phyloP scores from a whole-genome alignment of 108 stramenopile genomes.

The Cyclostephanos invisitatus region DNA sequence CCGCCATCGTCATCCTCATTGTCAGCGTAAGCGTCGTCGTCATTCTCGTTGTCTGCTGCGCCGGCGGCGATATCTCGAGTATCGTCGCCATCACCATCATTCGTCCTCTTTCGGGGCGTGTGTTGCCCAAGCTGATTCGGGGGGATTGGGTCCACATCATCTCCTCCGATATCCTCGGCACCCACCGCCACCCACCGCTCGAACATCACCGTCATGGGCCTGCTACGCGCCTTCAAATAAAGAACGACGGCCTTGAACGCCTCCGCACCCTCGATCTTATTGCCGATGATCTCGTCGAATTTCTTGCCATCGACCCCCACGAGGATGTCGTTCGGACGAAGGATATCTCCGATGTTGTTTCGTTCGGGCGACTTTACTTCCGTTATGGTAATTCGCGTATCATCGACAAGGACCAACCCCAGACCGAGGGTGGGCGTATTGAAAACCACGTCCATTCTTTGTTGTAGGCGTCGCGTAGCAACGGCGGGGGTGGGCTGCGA shows the following conservation, averaged over 20 bases:
- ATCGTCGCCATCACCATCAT: neutral
- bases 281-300: conserved; percentile 1
- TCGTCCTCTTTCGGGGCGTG: conserved; percentile 6
- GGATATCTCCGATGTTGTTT: conserved; percentile 14
- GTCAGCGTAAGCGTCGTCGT: no score
- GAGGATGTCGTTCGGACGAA: conserved; percentile 29
- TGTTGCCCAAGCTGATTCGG: conserved; percentile 10
- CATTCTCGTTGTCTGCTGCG: neutral
- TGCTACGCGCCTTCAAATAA: conserved; percentile 17
- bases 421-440: conserved; percentile 24
- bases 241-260: conserved; percentile 20
- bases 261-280: conserved; percentile 6
- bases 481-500: neutral
- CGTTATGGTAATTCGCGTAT: conserved; percentile 1
- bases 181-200: conserved; percentile 15
- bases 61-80: neutral
- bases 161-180: conserved; percentile 13
- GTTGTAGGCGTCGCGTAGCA: conserved; percentile 5
- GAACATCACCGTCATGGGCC: conserved; percentile 44
- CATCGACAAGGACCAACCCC: conserved; percentile 10
- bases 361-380: neutral
- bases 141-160: conserved; percentile 17
- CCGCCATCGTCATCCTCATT: conserved; percentile 33
- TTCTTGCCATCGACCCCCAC: conserved; percentile 45
- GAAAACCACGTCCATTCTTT: conserved; percentile 21